phyloP scores from a whole-genome alignment of 2,329 filamentous ascomycete species.

The Xylariaceae sp. region DNA sequence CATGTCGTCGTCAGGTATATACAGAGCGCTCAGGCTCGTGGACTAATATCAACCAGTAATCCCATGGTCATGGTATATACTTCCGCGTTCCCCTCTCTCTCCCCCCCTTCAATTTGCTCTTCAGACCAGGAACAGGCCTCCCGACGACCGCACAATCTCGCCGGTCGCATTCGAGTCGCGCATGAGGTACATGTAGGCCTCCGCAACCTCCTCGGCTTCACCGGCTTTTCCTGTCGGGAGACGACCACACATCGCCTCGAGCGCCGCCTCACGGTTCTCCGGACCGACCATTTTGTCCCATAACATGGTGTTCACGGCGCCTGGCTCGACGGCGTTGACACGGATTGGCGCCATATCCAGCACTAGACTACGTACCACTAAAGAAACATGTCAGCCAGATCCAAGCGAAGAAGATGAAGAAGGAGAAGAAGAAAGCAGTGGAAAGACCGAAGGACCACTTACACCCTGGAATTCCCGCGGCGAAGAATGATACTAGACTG shows the following conservation, averaged over 20 bases:
- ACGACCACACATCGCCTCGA: constrained; percentile 7
- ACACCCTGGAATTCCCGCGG: constrained; percentile 22
- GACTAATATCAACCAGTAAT: background rate
- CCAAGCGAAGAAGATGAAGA: background rate
- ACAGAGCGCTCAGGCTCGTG: background rate
- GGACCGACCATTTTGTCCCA: constrained; percentile 17
- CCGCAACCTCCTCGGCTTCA: constrained; percentile 25
- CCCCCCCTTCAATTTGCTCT: background rate
- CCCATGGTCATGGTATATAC: too few relatives aligned
- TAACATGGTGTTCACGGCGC: constrained; percentile 26
- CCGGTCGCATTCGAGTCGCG: constrained; percentile 29
- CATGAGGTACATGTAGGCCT: constrained; percentile 30
- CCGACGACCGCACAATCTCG: constrained; percentile 27
- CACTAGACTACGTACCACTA: constrained; percentile 28
- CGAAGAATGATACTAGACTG: constrained; percentile 23
- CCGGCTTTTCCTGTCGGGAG: constrained; percentile 19
- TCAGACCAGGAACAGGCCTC: constrained; percentile 23
- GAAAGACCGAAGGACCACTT: background rate
- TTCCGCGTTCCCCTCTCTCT: too few relatives aligned
- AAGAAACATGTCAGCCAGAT: background rate
- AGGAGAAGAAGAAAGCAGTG: background rate
- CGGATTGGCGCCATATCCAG: constrained; percentile 28
- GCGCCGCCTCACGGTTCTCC: constrained; percentile 11
- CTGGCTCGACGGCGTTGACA: constrained; percentile 30
- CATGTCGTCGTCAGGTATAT: too few relatives aligned